Evolutionary conservation across 2,329 filamentous ascomycete genomes (phyloP), one percentile per base, ranked within the genome.

Genomic region (Trichoderma sp.): DNA sequence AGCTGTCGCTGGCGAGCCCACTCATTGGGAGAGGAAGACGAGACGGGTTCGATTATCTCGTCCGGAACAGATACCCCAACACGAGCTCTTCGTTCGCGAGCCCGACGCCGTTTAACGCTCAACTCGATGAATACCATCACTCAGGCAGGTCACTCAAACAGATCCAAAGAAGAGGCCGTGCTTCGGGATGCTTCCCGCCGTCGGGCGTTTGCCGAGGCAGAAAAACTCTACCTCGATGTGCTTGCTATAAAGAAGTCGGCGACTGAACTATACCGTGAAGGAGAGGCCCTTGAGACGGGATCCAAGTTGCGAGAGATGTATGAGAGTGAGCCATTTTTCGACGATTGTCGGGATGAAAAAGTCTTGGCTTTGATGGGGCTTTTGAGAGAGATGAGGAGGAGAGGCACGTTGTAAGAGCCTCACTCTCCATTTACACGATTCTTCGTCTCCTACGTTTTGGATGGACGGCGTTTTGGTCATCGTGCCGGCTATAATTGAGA

Each of bases 271-370:
- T 79, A 79, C 65, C 58, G 73, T 6, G 73, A 77, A 28, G 73
- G 75, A 21, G 71, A 76, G 24, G 60, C 78, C 18, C 11, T 76
- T 53, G 70, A 71, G 11, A 78, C 77, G 11, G 76, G 73, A 8
- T 75, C 74, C 4, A 76, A 78, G 71, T 57, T 79, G 64, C 72
- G 72, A 18, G 76, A 79, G 69, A 79, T 78, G 77, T 79, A 78
- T 56, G 76, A 79, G 64, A 75, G 74, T 21, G 77, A 78, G 57
- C 60, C 66, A 3, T 78, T 77, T 58, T 79, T 76, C 28, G 75
- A 74, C 14, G 65, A 72, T 18, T 73, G 71, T 4, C 71, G 76
- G 6, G 73, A 32, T n/a, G 74, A 75, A 26, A 77, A 76, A 60
- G 70, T 76, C 12, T 53, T 51, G 6, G 56, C 58, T 26, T 47